Evolutionary conservation across 2,329 filamentous ascomycete species (phyloP).

Genomic region (Pyrenophora teres): DNA sequence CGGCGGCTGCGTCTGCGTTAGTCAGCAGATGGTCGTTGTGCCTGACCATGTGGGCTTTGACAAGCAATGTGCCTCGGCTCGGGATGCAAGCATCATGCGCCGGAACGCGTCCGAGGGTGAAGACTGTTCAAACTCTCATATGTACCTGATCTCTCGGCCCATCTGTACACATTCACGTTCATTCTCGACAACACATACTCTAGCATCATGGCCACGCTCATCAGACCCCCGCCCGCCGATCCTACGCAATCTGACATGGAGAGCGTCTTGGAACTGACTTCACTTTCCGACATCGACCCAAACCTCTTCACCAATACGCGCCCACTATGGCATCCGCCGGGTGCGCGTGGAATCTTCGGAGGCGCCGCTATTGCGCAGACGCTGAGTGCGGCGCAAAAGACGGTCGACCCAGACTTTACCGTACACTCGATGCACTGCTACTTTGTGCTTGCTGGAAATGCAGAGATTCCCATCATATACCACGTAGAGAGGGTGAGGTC

Average conservation of each 20-base stretch:
- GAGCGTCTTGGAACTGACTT: conserved; percentile 84
- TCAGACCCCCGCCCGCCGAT: conserved; percentile 75
- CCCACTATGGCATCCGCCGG: conserved; percentile 87
- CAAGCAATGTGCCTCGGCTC: conserved; percentile 27
- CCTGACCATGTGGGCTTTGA: conserved; percentile 3
- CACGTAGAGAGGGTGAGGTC: conserved; percentile 93
- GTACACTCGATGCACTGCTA: conserved; percentile 99
- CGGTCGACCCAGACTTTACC: conserved; percentile 77
- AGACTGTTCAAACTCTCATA: not conserved
- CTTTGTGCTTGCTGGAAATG: conserved; percentile 89
- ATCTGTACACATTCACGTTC: not conserved
- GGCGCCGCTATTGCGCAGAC: conserved; percentile 92
- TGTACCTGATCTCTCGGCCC: not conserved
- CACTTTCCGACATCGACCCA: conserved; percentile 74
- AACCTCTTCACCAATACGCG: conserved; percentile 96
- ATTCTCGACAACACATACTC: not conserved
- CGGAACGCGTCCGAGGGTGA: conserved; percentile 10
- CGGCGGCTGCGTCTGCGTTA: conserved; percentile 5
- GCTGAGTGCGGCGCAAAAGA: conserved; percentile 84
- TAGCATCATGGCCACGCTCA: conserved; percentile 61
- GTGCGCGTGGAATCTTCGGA: conserved; percentile 91
- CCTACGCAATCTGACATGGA: conserved; percentile 79
- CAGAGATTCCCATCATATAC: conserved; percentile 85
- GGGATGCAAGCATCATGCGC: conserved; percentile 13
- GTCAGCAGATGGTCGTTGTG: conserved; percentile 15